Evolutionary conservation across 2,329 filamentous ascomycete genomes (phyloP).

Genomic region (Pestalotiopsis sp.): DNA sequence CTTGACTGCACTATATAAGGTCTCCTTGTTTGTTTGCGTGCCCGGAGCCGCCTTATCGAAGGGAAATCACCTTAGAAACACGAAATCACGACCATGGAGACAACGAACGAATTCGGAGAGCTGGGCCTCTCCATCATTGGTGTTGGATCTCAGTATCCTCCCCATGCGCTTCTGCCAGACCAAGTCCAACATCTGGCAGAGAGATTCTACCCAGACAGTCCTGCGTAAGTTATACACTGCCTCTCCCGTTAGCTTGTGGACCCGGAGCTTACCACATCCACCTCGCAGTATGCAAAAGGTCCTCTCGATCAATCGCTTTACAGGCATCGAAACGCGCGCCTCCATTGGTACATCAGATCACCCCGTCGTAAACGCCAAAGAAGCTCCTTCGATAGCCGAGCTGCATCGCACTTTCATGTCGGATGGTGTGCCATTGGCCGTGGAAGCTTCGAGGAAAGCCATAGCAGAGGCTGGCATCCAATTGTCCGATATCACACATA

Average conservation of each 20-base stretch:
- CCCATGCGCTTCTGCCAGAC: slow-evolving; percentile 50
- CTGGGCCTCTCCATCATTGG: slow-evolving; percentile 64
- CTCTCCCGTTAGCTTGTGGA: neutral
- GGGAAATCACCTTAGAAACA: neutral
- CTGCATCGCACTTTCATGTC: slow-evolving; percentile 57
- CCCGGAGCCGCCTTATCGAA: neutral
- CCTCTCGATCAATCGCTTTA: slow-evolving; percentile 63
- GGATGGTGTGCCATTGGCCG: slow-evolving; percentile 59
- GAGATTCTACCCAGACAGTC: slow-evolving; percentile 60
- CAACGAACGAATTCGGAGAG: slow-evolving; percentile 44
- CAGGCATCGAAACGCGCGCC: slow-evolving; percentile 64
- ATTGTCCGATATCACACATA: slow-evolving; percentile 60
- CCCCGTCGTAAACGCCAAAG: slow-evolving; percentile 58
- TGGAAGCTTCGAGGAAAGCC: slow-evolving; percentile 56
- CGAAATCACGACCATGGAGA: slow-evolving; percentile 36
- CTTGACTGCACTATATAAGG: neutral
- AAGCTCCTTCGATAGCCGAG: slow-evolving; percentile 55
- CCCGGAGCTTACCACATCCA: neutral
- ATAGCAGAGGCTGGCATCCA: slow-evolving; percentile 55
- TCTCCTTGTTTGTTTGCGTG: neutral
- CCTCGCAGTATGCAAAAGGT: slow-evolving; percentile 60
- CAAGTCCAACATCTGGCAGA: slow-evolving; percentile 54
- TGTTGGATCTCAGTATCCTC: slow-evolving; percentile 62
- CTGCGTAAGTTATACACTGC: slow-evolving; percentile 49
- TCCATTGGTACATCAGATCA: slow-evolving; percentile 64